Percentiles rank a stretch among this genome's conserved stretches.
phyloP scores from a whole-genome alignment of 2,329 filamentous ascomycete species.

The Paradendryphiella salina region DNA sequence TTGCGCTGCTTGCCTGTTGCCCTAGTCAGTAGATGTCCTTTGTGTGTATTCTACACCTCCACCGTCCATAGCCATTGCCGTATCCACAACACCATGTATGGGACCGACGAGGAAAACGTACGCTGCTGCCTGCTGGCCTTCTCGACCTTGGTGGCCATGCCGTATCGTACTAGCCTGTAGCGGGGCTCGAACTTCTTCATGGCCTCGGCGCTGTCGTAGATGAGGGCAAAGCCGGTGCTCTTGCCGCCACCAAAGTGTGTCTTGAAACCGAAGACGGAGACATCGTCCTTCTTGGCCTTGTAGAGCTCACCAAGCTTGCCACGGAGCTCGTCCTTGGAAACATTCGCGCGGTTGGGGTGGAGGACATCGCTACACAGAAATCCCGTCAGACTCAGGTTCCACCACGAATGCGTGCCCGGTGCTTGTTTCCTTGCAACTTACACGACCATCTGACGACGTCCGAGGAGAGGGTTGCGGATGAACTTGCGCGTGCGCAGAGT shows the following conservation, averaged over 20 bases:
- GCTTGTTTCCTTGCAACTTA: constrained; percentile 54
- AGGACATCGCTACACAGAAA: constrained; percentile 81
- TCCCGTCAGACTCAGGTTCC: constrained; percentile 36
- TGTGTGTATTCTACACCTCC: neutral
- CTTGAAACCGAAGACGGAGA: constrained; percentile 97
- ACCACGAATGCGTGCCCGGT: constrained; percentile 18
- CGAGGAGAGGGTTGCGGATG: constrained; percentile 99
- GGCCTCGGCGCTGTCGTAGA: constrained; percentile 97
- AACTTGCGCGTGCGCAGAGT: constrained; percentile 93
- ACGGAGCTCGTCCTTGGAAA: constrained; percentile 98
- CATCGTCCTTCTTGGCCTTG: constrained; percentile 97
- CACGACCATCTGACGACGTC: constrained; percentile 99
- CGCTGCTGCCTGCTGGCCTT: constrained; percentile 98
- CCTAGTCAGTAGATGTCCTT: constrained; percentile 36
- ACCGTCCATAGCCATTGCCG: constrained; percentile 10
- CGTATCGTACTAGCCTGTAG: constrained; percentile 95
- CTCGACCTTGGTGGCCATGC: constrained; percentile 92
- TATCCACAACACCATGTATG: constrained; percentile 10
- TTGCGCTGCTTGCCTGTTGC: constrained; percentile 97
- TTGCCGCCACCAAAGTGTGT: constrained; percentile 99
- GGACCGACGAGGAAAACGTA: constrained; percentile 62
- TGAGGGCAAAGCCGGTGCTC: constrained; percentile 96
- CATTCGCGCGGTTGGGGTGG: constrained; percentile 97
- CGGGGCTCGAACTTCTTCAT: constrained; percentile 99
- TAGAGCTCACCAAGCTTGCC: constrained; percentile 92